A percentile compares a stretch with the other conserved stretches of the same genome.
phyloP scores from a whole-genome alignment of 805 yeast genomes.

The Lipomyces lipofer region DNA sequence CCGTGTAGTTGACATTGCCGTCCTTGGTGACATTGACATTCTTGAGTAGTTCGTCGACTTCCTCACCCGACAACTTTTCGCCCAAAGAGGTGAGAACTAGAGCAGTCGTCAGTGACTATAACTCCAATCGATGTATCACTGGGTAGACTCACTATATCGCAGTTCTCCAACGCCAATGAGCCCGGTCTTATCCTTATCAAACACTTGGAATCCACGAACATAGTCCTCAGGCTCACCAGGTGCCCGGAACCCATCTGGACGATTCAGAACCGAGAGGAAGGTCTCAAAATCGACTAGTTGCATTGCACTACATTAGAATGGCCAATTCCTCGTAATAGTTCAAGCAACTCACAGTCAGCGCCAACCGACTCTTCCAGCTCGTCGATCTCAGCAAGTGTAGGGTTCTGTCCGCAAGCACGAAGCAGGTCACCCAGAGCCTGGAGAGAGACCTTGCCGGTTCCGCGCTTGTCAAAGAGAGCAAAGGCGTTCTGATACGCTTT shows the following conservation, averaged over 20 bases:
- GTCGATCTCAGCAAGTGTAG: constrained; percentile 84
- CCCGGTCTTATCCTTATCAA: constrained; percentile 94
- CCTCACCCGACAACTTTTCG: constrained; percentile 84
- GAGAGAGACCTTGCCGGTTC: constrained; percentile 84
- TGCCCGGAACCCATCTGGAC: constrained; percentile 86
- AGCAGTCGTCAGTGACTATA: not conserved
- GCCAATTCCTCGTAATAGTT: not conserved
- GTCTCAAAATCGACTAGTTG: constrained; percentile 66
- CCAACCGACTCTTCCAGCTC: constrained; percentile 51
- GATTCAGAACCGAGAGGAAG: constrained; percentile 70
- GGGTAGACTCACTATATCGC: constrained; percentile 58
- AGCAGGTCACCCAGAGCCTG: constrained; percentile 88
- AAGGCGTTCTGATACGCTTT: constrained; percentile 60
- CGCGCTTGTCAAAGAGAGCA: constrained; percentile 93
- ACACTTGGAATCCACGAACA: constrained; percentile 93
- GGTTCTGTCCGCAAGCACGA: constrained; percentile 98
- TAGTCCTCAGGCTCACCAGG: constrained; percentile 91
- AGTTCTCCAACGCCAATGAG: constrained; percentile 96
- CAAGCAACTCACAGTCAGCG: constrained; percentile 38
- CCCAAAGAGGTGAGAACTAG: constrained; percentile 88
- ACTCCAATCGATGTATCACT: not conserved
- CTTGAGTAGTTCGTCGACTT: constrained; percentile 93
- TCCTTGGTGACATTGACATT: constrained; percentile 93
- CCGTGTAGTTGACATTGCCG: constrained; percentile 92
- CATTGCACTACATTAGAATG: not conserved